Conservation (phyloP, 2,329 filamentous ascomycete species). For the Dactylellina haptotyla region DNA sequence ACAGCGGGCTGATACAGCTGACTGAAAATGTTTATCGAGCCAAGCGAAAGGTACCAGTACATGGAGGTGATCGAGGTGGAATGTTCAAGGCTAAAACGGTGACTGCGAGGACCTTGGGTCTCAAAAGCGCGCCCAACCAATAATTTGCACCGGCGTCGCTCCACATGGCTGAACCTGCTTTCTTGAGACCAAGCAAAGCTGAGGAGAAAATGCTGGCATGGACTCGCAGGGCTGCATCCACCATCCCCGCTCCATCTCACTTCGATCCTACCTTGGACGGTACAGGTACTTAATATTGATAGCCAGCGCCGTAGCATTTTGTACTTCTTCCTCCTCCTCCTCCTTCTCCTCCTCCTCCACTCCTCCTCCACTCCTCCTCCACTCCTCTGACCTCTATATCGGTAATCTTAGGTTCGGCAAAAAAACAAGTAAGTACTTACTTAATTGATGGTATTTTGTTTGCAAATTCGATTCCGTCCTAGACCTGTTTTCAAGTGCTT, state of each 20-base stretch:
- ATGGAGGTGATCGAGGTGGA: too few species aligned
- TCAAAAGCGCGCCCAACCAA: slow-evolving; percentile 16
- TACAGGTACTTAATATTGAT: slow-evolving; percentile 48
- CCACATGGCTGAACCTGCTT: slow-evolving; percentile 30
- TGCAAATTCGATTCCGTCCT: too few species aligned
- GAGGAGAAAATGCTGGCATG: slow-evolving; percentile 9
- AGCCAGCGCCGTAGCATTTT: background rate
- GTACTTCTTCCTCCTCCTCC: background rate
- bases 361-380: too few species aligned
- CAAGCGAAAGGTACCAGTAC: too few species aligned
- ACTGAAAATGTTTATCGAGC: too few species aligned
- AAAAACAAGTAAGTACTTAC: too few species aligned
- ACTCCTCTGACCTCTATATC: too few species aligned
- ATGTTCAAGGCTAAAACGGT: too few species aligned
- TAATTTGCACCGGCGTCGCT: slow-evolving; percentile 5
- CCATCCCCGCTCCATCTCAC: slow-evolving; percentile 47
- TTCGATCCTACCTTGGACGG: slow-evolving; percentile 15
- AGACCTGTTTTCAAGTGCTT: too few species aligned
- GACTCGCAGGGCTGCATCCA: slow-evolving; percentile 41
- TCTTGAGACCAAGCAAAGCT: slow-evolving; percentile 28
- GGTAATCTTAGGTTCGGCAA: too few species aligned
- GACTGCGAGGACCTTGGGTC: background rate
- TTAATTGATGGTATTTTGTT: too few species aligned
- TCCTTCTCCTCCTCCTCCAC: background rate
- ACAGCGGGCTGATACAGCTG: too few species aligned